These are phyloP conservation scores for Penicillium antarcticum DNA, from an alignment of 495 filamentous ascomycete genomes.

Conservation along the genomic window DNA sequence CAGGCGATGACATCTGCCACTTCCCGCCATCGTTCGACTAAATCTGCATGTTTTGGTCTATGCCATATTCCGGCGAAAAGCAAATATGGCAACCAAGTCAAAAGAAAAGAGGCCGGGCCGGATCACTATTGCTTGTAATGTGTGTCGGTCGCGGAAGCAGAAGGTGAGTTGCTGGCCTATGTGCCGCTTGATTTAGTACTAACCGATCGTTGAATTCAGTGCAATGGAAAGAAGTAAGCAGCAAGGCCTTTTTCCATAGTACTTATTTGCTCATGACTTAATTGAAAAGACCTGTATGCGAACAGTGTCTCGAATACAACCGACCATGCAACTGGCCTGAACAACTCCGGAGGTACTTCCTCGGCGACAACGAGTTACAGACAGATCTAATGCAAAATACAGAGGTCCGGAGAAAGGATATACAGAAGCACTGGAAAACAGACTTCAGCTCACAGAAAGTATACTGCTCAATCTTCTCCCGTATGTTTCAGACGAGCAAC, in stretches of 20 bases:
- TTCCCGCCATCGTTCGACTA: neutral
- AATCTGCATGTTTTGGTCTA: neutral
- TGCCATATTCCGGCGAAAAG: neutral
- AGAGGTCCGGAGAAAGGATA: conserved; percentile 42
- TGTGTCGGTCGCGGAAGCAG: conserved; percentile 38
- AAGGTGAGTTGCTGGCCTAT: conserved; percentile 24
- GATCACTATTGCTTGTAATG: conserved; percentile 36
- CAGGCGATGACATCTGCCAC: conserved; percentile 17
- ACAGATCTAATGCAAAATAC: neutral
- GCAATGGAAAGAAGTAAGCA: conserved; percentile 35
- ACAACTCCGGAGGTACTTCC: conserved; percentile 33
- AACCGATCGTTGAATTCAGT: conserved; percentile 18
- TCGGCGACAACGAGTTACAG: too few relatives aligned
- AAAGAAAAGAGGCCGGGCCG: conserved; percentile 23
- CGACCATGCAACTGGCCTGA: conserved; percentile 39
- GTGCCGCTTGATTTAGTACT: neutral
- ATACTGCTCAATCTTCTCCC: conserved; percentile 30
- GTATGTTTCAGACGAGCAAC: conserved; percentile 28
- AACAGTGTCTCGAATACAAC: conserved; percentile 34
- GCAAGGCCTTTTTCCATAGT: too few relatives aligned
- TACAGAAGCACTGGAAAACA: conserved; percentile 36
- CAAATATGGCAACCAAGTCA: conserved; percentile 6
- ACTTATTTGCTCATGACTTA: too few relatives aligned
- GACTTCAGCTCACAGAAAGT: conserved; percentile 37
- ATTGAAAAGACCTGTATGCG: conserved; percentile 31